Conservation (phyloP, 2,329 filamentous ascomycete species). For the Aspergillus ruber region DNA sequence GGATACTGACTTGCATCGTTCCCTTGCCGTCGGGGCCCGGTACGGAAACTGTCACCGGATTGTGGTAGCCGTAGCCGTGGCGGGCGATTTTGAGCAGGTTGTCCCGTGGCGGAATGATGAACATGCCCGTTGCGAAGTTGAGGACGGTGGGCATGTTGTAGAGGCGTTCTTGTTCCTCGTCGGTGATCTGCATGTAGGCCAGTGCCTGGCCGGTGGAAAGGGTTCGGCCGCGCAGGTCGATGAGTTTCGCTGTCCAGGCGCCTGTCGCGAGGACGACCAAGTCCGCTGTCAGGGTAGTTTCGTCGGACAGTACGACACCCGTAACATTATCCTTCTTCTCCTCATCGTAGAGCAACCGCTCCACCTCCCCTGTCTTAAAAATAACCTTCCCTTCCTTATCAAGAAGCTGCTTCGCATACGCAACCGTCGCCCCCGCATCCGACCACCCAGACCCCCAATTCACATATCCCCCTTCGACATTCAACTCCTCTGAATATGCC, state of each 20-base stretch:
- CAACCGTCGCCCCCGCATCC: slow-evolving; percentile 37
- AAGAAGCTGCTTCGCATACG: slow-evolving; percentile 32
- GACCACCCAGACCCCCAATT: slow-evolving; percentile 44
- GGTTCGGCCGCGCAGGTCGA: slow-evolving; percentile 70
- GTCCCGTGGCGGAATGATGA: slow-evolving; percentile 49
- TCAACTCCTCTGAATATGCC: slow-evolving; percentile 26
- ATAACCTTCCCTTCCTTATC: slow-evolving; percentile 30
- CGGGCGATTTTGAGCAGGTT: slow-evolving; percentile 62
- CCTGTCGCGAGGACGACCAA: slow-evolving; percentile 76
- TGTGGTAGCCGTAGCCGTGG: slow-evolving; percentile 62
- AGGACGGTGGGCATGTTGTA: slow-evolving; percentile 59
- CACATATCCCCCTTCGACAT: slow-evolving; percentile 38
- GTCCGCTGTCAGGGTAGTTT: slow-evolving; percentile 53
- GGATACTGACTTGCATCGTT: slow-evolving; percentile 33
- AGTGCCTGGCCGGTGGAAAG: slow-evolving; percentile 77
- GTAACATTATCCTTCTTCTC: slow-evolving; percentile 16
- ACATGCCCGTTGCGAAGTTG: slow-evolving; percentile 46
- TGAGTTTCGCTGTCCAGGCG: slow-evolving; percentile 73
- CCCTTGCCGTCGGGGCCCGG: slow-evolving; percentile 8
- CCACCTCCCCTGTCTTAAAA: slow-evolving; percentile 31
- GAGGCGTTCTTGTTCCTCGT: slow-evolving; percentile 62
- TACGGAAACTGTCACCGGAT: slow-evolving; percentile 31
- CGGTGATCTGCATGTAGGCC: slow-evolving; percentile 68
- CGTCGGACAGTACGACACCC: slow-evolving; percentile 49
- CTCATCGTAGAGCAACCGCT: slow-evolving; percentile 24